Conservation (phyloP, 2,329 filamentous ascomycete species). For the Penicillium corylophilum region DNA sequence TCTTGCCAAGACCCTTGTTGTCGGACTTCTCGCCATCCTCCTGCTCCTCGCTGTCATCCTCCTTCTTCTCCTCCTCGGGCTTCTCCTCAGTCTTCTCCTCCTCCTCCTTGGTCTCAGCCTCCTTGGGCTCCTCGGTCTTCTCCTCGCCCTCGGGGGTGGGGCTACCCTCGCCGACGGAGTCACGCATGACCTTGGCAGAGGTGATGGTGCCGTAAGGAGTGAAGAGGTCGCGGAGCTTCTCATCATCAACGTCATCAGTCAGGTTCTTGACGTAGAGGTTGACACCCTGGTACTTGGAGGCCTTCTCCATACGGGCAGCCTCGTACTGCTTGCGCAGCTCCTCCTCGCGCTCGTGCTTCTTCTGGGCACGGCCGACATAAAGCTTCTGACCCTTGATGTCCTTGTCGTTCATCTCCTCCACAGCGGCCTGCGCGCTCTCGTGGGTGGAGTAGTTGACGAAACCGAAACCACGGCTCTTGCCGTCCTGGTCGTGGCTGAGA, state of each 20-base stretch:
- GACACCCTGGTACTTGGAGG: conserved; percentile 98
- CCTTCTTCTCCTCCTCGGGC: conserved; percentile 48
- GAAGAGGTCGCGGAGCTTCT: conserved; percentile 95
- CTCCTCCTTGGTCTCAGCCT: conserved; percentile 51
- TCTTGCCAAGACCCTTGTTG: conserved; percentile 81
- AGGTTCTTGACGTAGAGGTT: conserved; percentile 99
- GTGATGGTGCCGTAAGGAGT: conserved; percentile 90
- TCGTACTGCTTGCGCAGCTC: conserved; percentile 99
- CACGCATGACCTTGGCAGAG: conserved; percentile 98
- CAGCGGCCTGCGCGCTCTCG: conserved; percentile 79
- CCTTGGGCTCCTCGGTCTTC: conserved; percentile 56
- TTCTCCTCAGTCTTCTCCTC: conserved; percentile 42
- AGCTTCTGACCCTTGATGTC: conserved; percentile 94
- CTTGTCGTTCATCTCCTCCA: conserved; percentile 86
- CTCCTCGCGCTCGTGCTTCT: conserved; percentile 99
- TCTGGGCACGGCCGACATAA: conserved; percentile 97
- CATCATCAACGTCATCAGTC: conserved; percentile 93
- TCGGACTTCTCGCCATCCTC: conserved; percentile 58
- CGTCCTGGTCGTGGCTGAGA: conserved; percentile 81
- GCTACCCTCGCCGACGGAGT: conserved; percentile 55
- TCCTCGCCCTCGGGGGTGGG: conserved; percentile 49
- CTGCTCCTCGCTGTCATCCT: conserved; percentile 56
- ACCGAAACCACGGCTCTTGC: conserved; percentile 92
- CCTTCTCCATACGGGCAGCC: conserved; percentile 95
- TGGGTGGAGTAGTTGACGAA: conserved; percentile 96